Percentiles rank a stretch among this genome's conserved stretches.
Evolutionary conservation across 495 filamentous ascomycete genomes (phyloP).

Genomic region (Evernia prunastri): DNA sequence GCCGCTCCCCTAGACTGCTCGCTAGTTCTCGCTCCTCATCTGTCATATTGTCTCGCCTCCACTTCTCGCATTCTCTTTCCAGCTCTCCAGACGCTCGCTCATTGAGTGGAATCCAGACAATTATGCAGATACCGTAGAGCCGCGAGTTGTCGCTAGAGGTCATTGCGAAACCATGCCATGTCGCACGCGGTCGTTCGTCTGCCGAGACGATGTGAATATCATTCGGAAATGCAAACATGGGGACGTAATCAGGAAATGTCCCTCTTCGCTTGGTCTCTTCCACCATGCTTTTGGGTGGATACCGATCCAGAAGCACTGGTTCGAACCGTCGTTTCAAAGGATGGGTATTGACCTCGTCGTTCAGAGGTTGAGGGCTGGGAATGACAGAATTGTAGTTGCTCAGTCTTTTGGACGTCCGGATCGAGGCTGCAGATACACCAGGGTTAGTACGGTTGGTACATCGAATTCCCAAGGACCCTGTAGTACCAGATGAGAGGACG

Average conservation of each 20-base stretch:
- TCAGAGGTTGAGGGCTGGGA: conserved; percentile 82
- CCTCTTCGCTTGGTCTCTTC: conserved; percentile 78
- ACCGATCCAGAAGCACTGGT: conserved; percentile 86
- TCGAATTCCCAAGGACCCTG: not conserved
- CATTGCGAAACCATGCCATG: conserved; percentile 99
- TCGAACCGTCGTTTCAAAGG: conserved; percentile 90
- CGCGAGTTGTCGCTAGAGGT: conserved; percentile 86
- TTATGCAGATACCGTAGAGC: conserved; percentile 85
- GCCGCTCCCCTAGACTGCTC: conserved; percentile 80
- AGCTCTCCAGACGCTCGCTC: conserved; percentile 75
- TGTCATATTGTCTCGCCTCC: conserved; percentile 92
- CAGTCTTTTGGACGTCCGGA: conserved; percentile 79
- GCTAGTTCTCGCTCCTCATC: conserved; percentile 92
- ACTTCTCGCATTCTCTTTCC: conserved; percentile 86
- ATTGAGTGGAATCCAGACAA: conserved; percentile 86
- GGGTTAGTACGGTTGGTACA: conserved; percentile 5
- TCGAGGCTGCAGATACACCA: conserved; percentile 55
- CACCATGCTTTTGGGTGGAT: conserved; percentile 75
- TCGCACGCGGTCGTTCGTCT: conserved; percentile 85
- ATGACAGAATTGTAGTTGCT: conserved; percentile 99
- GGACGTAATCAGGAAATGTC: conserved; percentile 91
- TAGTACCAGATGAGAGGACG: not conserved
- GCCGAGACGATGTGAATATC: conserved; percentile 94
- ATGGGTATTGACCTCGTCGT: conserved; percentile 87
- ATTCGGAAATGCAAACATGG: conserved; percentile 98